Conservation (phyloP, 2,329 filamentous ascomycete species). For the Alternaria angustiovoidea region DNA sequence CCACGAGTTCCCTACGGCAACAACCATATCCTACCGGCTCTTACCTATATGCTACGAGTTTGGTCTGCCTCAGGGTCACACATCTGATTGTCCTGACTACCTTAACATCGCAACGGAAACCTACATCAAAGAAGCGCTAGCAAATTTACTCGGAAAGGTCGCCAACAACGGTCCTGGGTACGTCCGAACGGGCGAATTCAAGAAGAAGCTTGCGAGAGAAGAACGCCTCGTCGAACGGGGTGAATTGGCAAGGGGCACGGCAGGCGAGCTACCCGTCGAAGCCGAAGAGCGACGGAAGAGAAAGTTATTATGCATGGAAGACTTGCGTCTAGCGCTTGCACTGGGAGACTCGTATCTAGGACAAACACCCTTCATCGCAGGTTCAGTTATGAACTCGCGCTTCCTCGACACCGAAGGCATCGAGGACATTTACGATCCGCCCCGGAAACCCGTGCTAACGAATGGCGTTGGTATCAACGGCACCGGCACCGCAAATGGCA, state of each 20-base stretch:
- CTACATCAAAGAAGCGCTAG: slow-evolving; percentile 68
- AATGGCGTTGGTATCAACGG: not conserved
- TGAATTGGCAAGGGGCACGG: slow-evolving; percentile 76
- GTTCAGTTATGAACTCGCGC: slow-evolving; percentile 69
- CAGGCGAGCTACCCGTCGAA: slow-evolving; percentile 81
- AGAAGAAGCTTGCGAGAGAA: slow-evolving; percentile 75
- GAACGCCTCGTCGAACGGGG: slow-evolving; percentile 77
- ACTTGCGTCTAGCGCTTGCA: slow-evolving; percentile 77
- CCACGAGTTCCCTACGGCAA: slow-evolving; percentile 67
- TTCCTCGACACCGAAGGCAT: slow-evolving; percentile 67
- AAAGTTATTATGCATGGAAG: slow-evolving; percentile 76
- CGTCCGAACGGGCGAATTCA: slow-evolving; percentile 82
- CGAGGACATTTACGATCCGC: slow-evolving; percentile 32
- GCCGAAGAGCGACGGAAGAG: slow-evolving; percentile 77
- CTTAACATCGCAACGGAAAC: slow-evolving; percentile 69
- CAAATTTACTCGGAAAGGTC: slow-evolving; percentile 62
- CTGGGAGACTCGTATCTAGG: slow-evolving; percentile 79
- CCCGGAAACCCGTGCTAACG: not conserved
- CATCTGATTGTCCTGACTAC: slow-evolving; percentile 64
- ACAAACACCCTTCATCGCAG: slow-evolving; percentile 78
- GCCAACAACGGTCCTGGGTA: slow-evolving; percentile 62
- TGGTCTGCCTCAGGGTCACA: slow-evolving; percentile 64
- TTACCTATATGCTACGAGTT: slow-evolving; percentile 72
- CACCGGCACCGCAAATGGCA: slow-evolving; percentile 11
- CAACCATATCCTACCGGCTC: slow-evolving; percentile 66